Conservation (phyloP, 106 monocot species). For the Allium fistulosum region DNA sequence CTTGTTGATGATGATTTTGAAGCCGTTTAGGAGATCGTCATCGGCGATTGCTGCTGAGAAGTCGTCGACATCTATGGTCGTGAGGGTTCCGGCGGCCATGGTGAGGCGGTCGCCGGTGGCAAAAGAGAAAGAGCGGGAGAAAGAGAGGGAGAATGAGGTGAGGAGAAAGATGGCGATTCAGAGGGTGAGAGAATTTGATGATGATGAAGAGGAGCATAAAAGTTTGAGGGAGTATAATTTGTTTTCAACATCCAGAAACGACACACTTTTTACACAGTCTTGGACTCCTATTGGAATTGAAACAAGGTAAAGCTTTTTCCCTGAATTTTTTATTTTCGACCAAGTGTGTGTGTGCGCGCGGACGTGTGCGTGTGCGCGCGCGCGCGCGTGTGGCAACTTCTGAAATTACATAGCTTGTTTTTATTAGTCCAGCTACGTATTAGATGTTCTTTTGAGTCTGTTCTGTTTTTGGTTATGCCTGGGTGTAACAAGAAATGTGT, state of each 20-base stretch:
- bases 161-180: slow-evolving; percentile 59
- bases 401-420: no score
- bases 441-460: no score
- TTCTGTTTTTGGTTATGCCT: no score
- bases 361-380: no score
- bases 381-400: no score
- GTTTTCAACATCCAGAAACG: slow-evolving; percentile 50
- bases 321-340: no score
- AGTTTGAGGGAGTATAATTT: slow-evolving; percentile 36
- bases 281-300: slow-evolving; percentile 40
- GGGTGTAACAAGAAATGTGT: no score
- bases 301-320: slow-evolving; percentile 18
- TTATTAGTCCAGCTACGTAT: no score
- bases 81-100: neutral
- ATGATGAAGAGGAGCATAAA: slow-evolving; percentile 5
- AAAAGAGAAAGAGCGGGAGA: slow-evolving; percentile 14
- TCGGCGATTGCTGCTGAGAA: neutral
- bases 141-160: slow-evolving; percentile 35
- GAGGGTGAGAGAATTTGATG: slow-evolving; percentile 20
- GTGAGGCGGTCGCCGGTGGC: slow-evolving; percentile 5
- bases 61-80: neutral
- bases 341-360: no score
- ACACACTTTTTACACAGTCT: slow-evolving; percentile 68
- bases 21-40: slow-evolving; percentile 18
- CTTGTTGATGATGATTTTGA: slow-evolving; percentile 32